These are phyloP conservation scores for Termitomyces sp. DNA, from an alignment of 768 basidiomycete species.

Conservation along the genomic window DNA sequence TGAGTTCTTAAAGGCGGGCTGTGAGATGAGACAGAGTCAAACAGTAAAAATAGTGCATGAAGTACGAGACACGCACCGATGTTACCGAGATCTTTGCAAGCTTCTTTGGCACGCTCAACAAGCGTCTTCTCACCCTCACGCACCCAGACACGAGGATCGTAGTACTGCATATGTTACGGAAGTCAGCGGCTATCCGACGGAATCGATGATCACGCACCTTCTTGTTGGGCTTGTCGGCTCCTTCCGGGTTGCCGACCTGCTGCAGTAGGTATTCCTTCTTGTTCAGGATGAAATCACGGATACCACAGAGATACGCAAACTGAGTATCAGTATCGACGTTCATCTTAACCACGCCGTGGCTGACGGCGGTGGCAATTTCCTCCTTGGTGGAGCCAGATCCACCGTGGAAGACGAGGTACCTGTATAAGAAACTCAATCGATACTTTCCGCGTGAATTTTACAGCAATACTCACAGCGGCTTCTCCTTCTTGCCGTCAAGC, in stretches of 20 bases:
- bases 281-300: conserved; percentile 81
- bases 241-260: conserved; percentile 98
- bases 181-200: background rate
- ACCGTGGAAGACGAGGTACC: conserved; percentile 99
- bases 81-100: conserved; percentile 86
- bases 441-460: background rate
- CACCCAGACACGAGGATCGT: conserved; percentile 98
- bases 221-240: conserved; percentile 98
- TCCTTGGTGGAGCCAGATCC: conserved; percentile 97
- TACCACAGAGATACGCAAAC: conserved; percentile 86
- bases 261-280: conserved; percentile 86
- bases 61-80: conserved; percentile 22
- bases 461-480: conserved; percentile 72
- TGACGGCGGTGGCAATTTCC: conserved; percentile 90
- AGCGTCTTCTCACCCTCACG: conserved; percentile 98
- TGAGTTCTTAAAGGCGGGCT: background rate
- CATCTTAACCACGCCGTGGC: conserved; percentile 97
- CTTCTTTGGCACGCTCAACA: conserved; percentile 81
- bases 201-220: conserved; percentile 49
- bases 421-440: conserved; percentile 22
- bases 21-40: background rate
- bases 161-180: conserved; percentile 46
- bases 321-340: conserved; percentile 97
- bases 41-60: background rate
- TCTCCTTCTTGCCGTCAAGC: conserved; percentile 55